Percentiles rank a stretch among this genome's conserved stretches.
These are phyloP conservation scores for Suillus alpinus DNA, from an alignment of 768 basidiomycete genomes.

Conservation along the genomic window DNA sequence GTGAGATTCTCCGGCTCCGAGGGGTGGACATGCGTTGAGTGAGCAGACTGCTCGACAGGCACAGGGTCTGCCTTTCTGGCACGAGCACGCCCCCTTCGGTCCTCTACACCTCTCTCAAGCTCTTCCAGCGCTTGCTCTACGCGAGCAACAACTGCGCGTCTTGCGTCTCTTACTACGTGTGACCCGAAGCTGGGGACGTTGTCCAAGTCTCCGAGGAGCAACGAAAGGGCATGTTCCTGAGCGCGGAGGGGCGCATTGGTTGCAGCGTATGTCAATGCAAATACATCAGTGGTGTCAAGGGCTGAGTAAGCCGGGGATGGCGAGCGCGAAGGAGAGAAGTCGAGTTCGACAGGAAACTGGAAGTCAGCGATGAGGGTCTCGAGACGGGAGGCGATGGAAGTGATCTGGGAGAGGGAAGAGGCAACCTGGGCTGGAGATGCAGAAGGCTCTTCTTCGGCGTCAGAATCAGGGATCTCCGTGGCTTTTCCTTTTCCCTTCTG, in stretches of 20 bases:
- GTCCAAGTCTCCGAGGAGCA: slow-evolving; percentile 57
- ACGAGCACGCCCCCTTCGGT: slow-evolving; percentile 27
- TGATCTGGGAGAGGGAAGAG: slow-evolving; percentile 36
- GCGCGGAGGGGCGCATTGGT: slow-evolving; percentile 58
- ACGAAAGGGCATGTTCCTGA: slow-evolving; percentile 59
- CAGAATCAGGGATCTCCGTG: slow-evolving; percentile 21
- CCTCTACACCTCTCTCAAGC: slow-evolving; percentile 46
- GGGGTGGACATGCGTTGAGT: not conserved
- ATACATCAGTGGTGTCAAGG: slow-evolving; percentile 12
- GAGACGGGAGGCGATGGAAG: slow-evolving; percentile 42
- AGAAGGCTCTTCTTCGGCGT: slow-evolving; percentile 13
- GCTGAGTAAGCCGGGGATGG: slow-evolving; percentile 8
- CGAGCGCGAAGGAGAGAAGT: slow-evolving; percentile 26
- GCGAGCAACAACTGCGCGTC: slow-evolving; percentile 53
- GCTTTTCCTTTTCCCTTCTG: slow-evolving; percentile 37
- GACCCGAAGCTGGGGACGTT: slow-evolving; percentile 61
- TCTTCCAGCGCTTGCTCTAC: slow-evolving; percentile 59
- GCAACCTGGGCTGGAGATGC: slow-evolving; percentile 4
- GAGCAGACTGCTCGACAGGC: not conserved
- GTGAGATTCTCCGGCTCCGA: not conserved
- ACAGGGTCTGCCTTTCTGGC: not conserved
- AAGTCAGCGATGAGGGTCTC: slow-evolving; percentile 35
- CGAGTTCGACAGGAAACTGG: slow-evolving; percentile 32
- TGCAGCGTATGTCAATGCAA: slow-evolving; percentile 52
- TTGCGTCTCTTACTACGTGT: slow-evolving; percentile 42